Evolutionary conservation across 768 basidiomycete genomes (phyloP).

Genomic region (Mycena filopes): DNA sequence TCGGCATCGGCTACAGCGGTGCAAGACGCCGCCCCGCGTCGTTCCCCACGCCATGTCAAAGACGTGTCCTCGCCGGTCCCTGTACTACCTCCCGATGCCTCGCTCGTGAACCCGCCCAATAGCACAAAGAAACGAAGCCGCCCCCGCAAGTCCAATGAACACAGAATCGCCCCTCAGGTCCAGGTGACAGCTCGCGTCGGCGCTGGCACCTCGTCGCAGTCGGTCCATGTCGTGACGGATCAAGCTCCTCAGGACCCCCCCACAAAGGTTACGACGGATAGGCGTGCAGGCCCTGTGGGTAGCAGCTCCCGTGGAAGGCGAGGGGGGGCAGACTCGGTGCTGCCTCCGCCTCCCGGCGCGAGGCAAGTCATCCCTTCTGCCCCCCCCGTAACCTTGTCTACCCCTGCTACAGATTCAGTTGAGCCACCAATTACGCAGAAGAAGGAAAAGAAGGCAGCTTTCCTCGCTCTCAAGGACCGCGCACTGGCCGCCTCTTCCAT

Average conservation of each 20-base stretch:
- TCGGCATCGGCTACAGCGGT: background rate
- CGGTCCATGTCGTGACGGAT: background rate
- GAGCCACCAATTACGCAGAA: background rate
- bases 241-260: background rate
- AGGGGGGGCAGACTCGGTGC: conserved; percentile 10
- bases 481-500: background rate
- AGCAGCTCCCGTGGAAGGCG: conserved; percentile 2
- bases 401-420: background rate
- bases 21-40: background rate
- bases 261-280: background rate
- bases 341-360: conserved; percentile 4
- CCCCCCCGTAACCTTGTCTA: background rate
- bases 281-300: background rate
- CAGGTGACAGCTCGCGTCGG: background rate
- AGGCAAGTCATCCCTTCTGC: background rate
- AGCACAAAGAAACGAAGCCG: background rate
- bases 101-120: background rate
- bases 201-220: background rate
- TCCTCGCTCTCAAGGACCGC: background rate
- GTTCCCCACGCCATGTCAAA: background rate
- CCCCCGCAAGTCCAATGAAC: background rate
- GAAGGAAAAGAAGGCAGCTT: background rate
- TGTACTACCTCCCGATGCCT: background rate
- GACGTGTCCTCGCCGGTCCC: background rate
- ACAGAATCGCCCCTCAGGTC: background rate